These are phyloP conservation scores for Cutaneotrichosporon cyanovorans DNA, from an alignment of 1,284 basidiomycete species.

Conservation along the genomic window DNA sequence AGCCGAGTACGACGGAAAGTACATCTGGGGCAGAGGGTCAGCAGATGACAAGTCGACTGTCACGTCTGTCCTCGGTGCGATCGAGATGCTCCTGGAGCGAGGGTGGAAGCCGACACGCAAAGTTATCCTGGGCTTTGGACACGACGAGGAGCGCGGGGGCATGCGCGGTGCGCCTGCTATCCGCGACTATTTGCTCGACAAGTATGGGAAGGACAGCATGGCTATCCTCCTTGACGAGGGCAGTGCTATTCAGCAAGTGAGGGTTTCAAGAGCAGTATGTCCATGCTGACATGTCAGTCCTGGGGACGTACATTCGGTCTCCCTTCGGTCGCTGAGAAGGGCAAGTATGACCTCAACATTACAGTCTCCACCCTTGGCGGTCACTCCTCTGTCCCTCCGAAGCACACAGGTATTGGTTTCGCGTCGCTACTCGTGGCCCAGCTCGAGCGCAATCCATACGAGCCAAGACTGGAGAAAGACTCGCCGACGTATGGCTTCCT, in stretches of 20 bases:
- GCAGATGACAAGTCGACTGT: conserved; percentile 43
- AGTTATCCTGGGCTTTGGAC: conserved; percentile 40
- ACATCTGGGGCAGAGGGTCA: conserved; percentile 44
- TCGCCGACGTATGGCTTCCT: conserved; percentile 34
- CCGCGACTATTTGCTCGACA: conserved; percentile 36
- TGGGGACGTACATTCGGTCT: conserved; percentile 37
- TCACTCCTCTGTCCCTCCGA: conserved; percentile 47
- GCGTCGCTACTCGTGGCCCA: conserved; percentile 41
- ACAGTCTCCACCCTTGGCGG: conserved; percentile 41
- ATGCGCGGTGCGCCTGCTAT: conserved; percentile 39
- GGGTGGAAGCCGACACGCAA: conserved; percentile 39
- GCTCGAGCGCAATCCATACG: conserved; percentile 45
- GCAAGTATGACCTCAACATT: conserved; percentile 35
- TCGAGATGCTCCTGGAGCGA: conserved; percentile 35
- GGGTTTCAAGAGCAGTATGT: conserved; percentile 47
- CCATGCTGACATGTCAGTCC: conserved; percentile 35
- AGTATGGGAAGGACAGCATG: conserved; percentile 41
- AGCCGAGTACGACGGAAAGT: conserved; percentile 34
- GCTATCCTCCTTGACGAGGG: conserved; percentile 46
- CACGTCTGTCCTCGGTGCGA: conserved; percentile 45
- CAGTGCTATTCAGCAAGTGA: conserved; percentile 22
- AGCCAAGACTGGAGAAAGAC: conserved; percentile 24
- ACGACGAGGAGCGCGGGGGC: conserved; percentile 35
- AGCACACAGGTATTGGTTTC: conserved; percentile 48
- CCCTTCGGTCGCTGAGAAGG: conserved; percentile 40